A percentile compares a stretch with the other conserved stretches of the same genome.
phyloP scores from a whole-genome alignment of 257 asterid species.

The Verbascum thapsus region DNA sequence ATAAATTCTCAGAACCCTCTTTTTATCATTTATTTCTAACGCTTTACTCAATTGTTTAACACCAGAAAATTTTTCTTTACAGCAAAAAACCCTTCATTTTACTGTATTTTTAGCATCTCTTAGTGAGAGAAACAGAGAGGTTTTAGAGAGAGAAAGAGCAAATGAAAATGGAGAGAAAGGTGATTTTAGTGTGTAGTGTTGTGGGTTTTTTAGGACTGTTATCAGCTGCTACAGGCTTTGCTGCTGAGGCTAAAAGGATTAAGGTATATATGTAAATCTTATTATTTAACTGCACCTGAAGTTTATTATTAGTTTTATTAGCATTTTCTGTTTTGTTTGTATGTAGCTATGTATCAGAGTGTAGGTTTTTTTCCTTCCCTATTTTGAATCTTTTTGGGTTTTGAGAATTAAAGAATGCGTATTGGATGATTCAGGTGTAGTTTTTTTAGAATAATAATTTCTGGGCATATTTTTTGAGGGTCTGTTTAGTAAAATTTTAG shows the following conservation, averaged over 20 bases:
- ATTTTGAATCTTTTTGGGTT: no score
- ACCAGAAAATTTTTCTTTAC: not conserved
- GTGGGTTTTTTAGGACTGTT: slow-evolving; percentile 69
- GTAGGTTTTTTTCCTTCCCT: no score
- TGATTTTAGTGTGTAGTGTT: slow-evolving; percentile 45
- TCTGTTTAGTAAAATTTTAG: no score
- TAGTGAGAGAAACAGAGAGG: slow-evolving; percentile 32
- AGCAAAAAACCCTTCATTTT: no score
- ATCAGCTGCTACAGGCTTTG: slow-evolving; percentile 75
- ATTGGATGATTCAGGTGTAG: no score
- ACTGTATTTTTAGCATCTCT: slow-evolving; percentile 1
- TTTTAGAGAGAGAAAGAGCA: slow-evolving; percentile 17
- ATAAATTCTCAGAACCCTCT: no score
- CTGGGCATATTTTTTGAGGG: not conserved
- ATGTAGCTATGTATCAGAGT: no score
- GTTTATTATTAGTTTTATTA: no score
- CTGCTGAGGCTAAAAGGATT: slow-evolving; percentile 74
- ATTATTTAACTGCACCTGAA: no score
- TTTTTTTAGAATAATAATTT: no score
- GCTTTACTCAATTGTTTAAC: slow-evolving; percentile 15
- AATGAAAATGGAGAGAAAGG: slow-evolving; percentile 57
- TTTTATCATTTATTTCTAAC: not conserved
- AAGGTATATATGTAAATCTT: slow-evolving; percentile 43
- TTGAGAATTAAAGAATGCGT: no score
- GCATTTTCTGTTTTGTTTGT: no score